Conservation (phyloP, 352 stramenopile genomes). For the Aphanomyces euteiches region DNA sequence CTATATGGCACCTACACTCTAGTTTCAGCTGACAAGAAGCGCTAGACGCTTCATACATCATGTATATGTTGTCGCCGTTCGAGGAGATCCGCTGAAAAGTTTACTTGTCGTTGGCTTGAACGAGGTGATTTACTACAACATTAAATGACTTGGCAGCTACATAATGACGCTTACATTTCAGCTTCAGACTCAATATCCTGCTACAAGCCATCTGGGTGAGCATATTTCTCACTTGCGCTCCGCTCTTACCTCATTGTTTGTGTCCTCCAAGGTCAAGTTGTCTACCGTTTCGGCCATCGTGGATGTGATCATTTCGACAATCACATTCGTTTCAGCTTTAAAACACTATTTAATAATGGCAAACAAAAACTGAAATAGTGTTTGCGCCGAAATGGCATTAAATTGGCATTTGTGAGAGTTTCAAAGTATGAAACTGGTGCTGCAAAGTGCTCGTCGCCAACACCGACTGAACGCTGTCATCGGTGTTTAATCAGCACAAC, state of each 20-base stretch:
- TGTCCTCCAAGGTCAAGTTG: conserved; percentile 11
- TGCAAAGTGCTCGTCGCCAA: no score
- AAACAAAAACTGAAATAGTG: no score
- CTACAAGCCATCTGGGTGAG: no score
- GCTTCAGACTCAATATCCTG: conserved; percentile 20
- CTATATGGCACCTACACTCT: neutral
- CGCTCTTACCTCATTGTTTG: neutral
- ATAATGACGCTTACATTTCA: neutral
- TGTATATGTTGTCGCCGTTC: conserved; percentile 12
- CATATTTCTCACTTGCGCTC: no score
- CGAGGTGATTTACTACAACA: conserved; percentile 29
- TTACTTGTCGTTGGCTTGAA: conserved; percentile 13
- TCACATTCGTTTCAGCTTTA: no score
- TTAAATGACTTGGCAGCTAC: neutral
- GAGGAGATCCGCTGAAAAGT: conserved; percentile 22
- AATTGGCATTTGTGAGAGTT: no score
- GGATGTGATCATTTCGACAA: neutral
- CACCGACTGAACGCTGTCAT: no score
- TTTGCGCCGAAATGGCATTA: no score
- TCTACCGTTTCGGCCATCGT: neutral
- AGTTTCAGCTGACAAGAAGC: neutral
- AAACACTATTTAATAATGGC: no score
- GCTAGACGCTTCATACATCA: neutral
- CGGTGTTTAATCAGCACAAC: no score
- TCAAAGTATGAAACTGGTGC: no score